Percentiles rank a stretch among this genome's conserved stretches.
phyloP scores from a whole-genome alignment of 139 green algal species.

The Asterochloris sp. region DNA sequence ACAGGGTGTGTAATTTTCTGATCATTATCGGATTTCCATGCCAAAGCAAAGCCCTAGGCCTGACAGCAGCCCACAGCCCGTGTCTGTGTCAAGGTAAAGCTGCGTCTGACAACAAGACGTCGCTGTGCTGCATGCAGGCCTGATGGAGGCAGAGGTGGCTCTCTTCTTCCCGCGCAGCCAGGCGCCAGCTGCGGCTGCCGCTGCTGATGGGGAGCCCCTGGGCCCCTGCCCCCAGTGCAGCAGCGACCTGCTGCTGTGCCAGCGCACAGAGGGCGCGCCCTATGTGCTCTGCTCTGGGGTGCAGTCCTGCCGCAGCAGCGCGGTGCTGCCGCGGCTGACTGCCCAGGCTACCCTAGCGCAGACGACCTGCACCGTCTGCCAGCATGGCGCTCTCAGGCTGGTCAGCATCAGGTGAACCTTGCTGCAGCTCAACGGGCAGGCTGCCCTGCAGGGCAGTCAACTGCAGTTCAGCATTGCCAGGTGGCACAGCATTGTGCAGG shows the following conservation, averaged over 20 bases:
- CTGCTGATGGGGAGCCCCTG: constrained; percentile 12
- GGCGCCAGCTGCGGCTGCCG: background rate
- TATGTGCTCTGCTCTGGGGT: constrained; percentile 16
- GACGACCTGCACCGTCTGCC: constrained; percentile 17
- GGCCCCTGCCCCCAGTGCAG: constrained; percentile 46
- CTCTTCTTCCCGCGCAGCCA: constrained; percentile 39
- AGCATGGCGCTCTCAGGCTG: constrained; percentile 11
- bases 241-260: constrained; percentile 33
- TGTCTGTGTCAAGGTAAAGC: too few species aligned
- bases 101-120: background rate
- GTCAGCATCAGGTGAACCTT: constrained; percentile 8
- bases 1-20: too few species aligned
- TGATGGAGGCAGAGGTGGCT: constrained; percentile 42
- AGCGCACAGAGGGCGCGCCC: background rate
- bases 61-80: background rate
- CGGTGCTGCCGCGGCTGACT: constrained; percentile 18
- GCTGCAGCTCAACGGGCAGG: background rate
- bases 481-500: too few species aligned
- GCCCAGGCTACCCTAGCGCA: background rate
- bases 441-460: too few species aligned
- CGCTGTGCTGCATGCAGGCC: constrained; percentile 11
- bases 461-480: too few species aligned
- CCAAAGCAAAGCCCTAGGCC: background rate
- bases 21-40: background rate
- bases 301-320: constrained; percentile 18